These are phyloP conservation scores for Amanita pseudoporphyria DNA, from an alignment of 768 basidiomycete genomes.

Conservation along the genomic window DNA sequence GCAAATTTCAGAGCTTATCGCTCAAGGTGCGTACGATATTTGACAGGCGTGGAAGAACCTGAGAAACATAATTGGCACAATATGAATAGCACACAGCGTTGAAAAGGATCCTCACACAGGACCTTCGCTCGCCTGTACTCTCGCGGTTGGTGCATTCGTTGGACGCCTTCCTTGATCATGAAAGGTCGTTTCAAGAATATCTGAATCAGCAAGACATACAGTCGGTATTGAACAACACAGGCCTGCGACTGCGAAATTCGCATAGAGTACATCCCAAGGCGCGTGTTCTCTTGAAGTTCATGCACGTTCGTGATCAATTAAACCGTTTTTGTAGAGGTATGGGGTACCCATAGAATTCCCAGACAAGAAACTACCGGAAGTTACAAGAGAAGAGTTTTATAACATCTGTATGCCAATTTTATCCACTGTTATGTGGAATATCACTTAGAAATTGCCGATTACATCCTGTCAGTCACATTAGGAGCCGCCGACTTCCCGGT, in stretches of 20 bases:
- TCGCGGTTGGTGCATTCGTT: slow-evolving; percentile 26
- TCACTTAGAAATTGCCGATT: background rate
- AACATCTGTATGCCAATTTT: slow-evolving; percentile 22
- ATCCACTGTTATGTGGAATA: background rate
- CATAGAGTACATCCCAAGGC: slow-evolving; percentile 28
- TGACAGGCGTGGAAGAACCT: background rate
- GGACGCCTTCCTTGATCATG: slow-evolving; percentile 32
- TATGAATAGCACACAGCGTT: slow-evolving; percentile 17
- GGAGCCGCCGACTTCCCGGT: slow-evolving; percentile 24
- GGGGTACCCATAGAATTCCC: slow-evolving; percentile 22
- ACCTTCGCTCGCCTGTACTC: slow-evolving; percentile 24
- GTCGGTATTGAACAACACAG: slow-evolving; percentile 14
- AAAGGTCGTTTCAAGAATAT: slow-evolving; percentile 24
- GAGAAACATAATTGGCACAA: background rate
- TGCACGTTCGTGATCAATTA: background rate
- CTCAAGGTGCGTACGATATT: background rate
- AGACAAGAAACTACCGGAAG: slow-evolving; percentile 22
- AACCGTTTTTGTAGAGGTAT: slow-evolving; percentile 18
- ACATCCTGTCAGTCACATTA: slow-evolving; percentile 20
- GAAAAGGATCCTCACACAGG: slow-evolving; percentile 18
- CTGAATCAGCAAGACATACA: slow-evolving; percentile 18
- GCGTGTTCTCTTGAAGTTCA: background rate
- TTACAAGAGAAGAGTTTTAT: slow-evolving; percentile 30
- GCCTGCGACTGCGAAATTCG: slow-evolving; percentile 18
- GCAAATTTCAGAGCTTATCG: slow-evolving; percentile 17